Conservation (phyloP, 163 green algal species). For the Chlorella variabilis region DNA sequence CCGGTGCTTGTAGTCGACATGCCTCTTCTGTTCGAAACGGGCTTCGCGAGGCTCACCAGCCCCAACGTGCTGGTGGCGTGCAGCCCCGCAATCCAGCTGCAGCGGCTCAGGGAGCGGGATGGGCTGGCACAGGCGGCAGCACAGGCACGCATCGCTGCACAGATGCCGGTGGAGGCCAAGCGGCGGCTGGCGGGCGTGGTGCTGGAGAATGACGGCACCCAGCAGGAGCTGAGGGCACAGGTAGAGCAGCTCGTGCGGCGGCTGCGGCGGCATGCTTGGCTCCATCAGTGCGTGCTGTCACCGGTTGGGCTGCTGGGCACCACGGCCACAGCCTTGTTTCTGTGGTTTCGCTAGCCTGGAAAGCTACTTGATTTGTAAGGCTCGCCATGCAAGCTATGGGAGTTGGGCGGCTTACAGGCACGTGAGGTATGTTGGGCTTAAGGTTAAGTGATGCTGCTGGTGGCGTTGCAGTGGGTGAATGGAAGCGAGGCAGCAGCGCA, state of each 20-base stretch:
- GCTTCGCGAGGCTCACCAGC: slow-evolving; percentile 52
- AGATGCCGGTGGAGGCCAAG: slow-evolving; percentile 75
- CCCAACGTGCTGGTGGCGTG: slow-evolving; percentile 70
- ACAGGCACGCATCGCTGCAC: slow-evolving; percentile 51
- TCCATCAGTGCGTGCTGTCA: slow-evolving; percentile 37
- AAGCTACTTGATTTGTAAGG: no score
- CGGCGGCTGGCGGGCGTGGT: slow-evolving; percentile 55
- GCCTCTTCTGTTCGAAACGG: slow-evolving; percentile 89
- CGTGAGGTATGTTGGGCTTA: no score
- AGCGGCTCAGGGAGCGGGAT: slow-evolving; percentile 63
- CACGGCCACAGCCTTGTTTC: background rate
- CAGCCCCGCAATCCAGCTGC: slow-evolving; percentile 47
- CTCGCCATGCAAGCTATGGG: no score
- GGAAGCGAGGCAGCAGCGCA: no score
- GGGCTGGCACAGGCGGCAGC: slow-evolving; percentile 13
- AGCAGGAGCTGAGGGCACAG: slow-evolving; percentile 52
- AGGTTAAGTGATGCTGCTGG: no score
- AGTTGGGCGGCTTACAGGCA: no score
- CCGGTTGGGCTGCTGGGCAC: slow-evolving; percentile 32
- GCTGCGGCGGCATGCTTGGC: slow-evolving; percentile 3
- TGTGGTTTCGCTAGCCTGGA: no score
- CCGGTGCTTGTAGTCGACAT: slow-evolving; percentile 82
- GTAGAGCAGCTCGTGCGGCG: slow-evolving; percentile 24
- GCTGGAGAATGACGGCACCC: slow-evolving; percentile 66
- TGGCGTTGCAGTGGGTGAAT: no score